These are phyloP conservation scores for Collariella sp. DNA, from an alignment of 495 filamentous ascomycete species.

Conservation along the genomic window DNA sequence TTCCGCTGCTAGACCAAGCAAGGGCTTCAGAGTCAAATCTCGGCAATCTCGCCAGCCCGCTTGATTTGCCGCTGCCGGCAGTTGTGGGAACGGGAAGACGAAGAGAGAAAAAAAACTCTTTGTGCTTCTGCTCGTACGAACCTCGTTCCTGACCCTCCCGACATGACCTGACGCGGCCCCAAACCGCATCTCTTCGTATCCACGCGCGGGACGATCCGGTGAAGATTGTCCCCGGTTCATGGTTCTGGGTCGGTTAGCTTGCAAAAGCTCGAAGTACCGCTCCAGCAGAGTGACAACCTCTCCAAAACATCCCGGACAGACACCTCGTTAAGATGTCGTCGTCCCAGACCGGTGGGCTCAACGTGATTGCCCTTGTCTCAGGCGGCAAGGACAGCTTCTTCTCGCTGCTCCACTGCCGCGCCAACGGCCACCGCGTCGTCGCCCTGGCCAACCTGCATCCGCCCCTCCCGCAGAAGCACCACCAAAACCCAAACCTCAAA, in stretches of 20 bases:
- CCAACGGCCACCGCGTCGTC: conserved; percentile 75
- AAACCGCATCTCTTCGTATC: conserved; percentile 1
- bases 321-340: neutral
- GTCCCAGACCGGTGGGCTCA: conserved; percentile 36
- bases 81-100: neutral
- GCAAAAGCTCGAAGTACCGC: neutral
- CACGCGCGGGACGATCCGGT: conserved; percentile 10
- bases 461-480: conserved; percentile 9
- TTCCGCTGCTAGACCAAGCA: no score
- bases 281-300: no score
- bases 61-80: neutral
- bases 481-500: neutral
- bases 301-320: neutral
- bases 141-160: neutral
- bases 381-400: conserved; percentile 97
- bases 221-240: neutral
- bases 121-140: neutral
- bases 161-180: neutral
- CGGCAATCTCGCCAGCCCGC: neutral
- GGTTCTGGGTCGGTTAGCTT: no score
- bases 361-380: conserved; percentile 88
- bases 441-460: conserved; percentile 87
- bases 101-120: neutral
- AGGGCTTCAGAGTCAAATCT: neutral
- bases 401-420: conserved; percentile 80